A percentile compares a stretch with the other conserved stretches of the same genome.
Conservation (phyloP, 148 eudicot genomes). For the Spergularia marina region DNA sequence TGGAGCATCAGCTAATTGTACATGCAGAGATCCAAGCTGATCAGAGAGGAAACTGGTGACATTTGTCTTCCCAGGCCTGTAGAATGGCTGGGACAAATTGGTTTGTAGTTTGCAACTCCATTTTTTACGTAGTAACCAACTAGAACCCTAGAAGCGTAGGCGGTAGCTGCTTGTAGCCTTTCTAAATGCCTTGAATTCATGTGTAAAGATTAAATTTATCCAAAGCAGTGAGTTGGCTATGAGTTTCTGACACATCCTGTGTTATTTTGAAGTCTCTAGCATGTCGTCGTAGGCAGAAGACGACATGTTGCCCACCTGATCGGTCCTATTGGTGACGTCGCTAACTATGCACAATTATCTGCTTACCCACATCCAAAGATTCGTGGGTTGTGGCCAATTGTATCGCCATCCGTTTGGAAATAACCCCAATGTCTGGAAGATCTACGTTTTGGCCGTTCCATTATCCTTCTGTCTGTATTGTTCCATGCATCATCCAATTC, state of each 20-base stretch:
- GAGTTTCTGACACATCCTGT: not conserved
- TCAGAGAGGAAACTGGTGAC: constrained; percentile 21
- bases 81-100: constrained; percentile 1
- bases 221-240: not conserved
- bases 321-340: not conserved
- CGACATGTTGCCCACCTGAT: not conserved
- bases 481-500: no score
- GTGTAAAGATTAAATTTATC: not conserved
- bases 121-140: not conserved
- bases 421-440: no score
- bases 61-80: not conserved
- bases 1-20: constrained; percentile 22
- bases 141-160: not conserved
- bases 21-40: constrained; percentile 24
- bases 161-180: not conserved
- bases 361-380: no score
- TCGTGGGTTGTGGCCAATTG: no score
- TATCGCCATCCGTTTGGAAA: no score
- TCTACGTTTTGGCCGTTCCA: no score
- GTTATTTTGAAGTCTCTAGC: no score
- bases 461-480: no score
- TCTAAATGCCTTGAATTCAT: not conserved
- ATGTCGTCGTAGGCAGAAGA: no score
- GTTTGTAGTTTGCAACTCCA: constrained; percentile 7
- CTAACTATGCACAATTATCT: not conserved